Percentiles rank a stretch among this genome's conserved stretches.
Conservation (phyloP, 768 basidiomycete species). For the Podaxis mareebaensis region DNA sequence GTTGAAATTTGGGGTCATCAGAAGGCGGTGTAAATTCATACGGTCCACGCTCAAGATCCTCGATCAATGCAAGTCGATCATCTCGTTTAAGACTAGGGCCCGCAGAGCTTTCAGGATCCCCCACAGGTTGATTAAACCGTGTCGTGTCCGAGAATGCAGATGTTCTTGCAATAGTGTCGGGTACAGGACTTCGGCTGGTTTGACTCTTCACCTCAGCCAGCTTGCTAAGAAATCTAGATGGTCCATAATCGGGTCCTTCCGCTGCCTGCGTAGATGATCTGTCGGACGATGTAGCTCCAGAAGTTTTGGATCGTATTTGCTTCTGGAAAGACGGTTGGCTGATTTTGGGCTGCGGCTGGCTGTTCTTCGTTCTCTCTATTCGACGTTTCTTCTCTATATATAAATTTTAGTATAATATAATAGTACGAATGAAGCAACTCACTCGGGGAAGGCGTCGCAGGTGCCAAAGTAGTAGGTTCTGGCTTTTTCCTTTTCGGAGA, state of each 20-base stretch:
- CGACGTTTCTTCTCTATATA: slow-evolving; percentile 46
- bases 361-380: slow-evolving; percentile 24
- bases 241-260: slow-evolving; percentile 37
- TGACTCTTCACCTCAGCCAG: slow-evolving; percentile 40
- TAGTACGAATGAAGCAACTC: slow-evolving; percentile 22
- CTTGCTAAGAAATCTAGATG: slow-evolving; percentile 55
- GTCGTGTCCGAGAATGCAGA: slow-evolving; percentile 36
- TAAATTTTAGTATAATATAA: slow-evolving; percentile 1
- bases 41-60: slow-evolving; percentile 79
- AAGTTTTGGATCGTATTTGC: background rate
- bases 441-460: slow-evolving; percentile 73
- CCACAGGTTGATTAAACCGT: slow-evolving; percentile 21
- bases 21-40: slow-evolving; percentile 66
- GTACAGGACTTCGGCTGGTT: slow-evolving; percentile 17
- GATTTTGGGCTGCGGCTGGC: slow-evolving; percentile 7
- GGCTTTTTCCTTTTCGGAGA: slow-evolving; percentile 52
- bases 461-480: slow-evolving; percentile 44
- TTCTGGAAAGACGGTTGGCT: slow-evolving; percentile 8
- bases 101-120: slow-evolving; percentile 19
- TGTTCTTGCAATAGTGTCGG: slow-evolving; percentile 22
- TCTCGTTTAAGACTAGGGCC: slow-evolving; percentile 40
- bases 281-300: slow-evolving; percentile 8
- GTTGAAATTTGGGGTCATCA: slow-evolving; percentile 77
- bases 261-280: slow-evolving; percentile 6
- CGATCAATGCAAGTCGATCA: slow-evolving; percentile 68